A percentile compares a stretch with the other conserved stretches of the same genome.
phyloP scores from a whole-genome alignment of 176 grass and related monocot species.

The Luzula sylvatica region DNA sequence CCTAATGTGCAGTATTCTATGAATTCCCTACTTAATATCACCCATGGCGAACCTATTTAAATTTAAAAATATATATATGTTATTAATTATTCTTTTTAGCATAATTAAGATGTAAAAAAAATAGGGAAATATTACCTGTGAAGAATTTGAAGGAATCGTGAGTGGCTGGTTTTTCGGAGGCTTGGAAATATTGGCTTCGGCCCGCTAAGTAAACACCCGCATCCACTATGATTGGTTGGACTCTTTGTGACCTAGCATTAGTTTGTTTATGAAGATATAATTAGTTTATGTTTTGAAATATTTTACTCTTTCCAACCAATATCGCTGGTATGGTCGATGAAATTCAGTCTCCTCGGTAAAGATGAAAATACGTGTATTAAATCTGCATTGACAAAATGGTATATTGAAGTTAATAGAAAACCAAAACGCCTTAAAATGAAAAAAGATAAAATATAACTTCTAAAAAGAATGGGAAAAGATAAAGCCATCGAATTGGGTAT shows the following conservation, averaged over 20 bases:
- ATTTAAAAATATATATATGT: neutral
- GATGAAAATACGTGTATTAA: constrained; percentile 94
- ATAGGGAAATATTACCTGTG: constrained; percentile 44
- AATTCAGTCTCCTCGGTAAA: constrained; percentile 77
- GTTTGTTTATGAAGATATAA: constrained; percentile 31
- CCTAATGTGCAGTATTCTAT: constrained; percentile 85
- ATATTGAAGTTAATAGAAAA: too few species aligned
- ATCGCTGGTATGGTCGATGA: constrained; percentile 91
- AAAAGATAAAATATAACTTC: constrained; percentile 1
- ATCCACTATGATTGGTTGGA: constrained; percentile 95
- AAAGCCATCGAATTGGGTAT: too few species aligned
- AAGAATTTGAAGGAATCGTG: constrained; percentile 94
- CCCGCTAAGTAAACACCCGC: constrained; percentile 94
- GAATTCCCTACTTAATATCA: constrained; percentile 69
- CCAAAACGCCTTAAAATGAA: neutral
- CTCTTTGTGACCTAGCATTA: constrained; percentile 58
- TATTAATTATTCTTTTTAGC: neutral
- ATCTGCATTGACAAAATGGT: constrained; percentile 43
- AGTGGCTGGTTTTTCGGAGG: constrained; percentile 67
- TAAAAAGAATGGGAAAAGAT: too few species aligned
- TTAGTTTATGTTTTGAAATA: neutral
- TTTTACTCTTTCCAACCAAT: constrained; percentile 97
- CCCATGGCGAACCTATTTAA: constrained; percentile 77
- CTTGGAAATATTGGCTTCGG: constrained; percentile 85
- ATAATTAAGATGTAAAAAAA: neutral